Percentiles rank a stretch among this genome's conserved stretches.
Conservation (phyloP, 225 moss, liverwort and hornwort species). For the Antitrichia curtipendula region DNA sequence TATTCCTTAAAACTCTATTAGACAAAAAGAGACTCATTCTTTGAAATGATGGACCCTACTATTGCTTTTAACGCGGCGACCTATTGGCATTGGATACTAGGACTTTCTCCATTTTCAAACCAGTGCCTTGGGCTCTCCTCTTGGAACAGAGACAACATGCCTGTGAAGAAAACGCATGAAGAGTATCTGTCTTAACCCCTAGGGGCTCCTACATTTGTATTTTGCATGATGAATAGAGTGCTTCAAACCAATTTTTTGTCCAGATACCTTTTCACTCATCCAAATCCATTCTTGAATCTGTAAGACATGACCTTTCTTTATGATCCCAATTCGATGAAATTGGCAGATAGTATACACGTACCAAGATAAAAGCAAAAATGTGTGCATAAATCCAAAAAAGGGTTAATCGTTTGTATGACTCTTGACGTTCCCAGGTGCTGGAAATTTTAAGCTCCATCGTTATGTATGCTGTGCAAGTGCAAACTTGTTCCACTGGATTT, state of each 20-base stretch:
- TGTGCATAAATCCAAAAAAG: no score
- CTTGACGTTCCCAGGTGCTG: neutral
- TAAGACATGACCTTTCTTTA: neutral
- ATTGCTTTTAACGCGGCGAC: no score
- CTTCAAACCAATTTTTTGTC: neutral
- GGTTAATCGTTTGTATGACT: neutral
- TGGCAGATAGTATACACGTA: neutral
- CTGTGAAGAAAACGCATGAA: neutral
- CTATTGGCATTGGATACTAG: neutral
- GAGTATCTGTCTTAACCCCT: neutral
- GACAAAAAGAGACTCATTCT: neutral
- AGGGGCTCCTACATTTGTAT: neutral
- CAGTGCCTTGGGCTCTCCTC: neutral
- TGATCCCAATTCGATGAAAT: neutral
- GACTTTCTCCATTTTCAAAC: neutral
- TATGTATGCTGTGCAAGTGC: neutral
- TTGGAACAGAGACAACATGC: neutral
- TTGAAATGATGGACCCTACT: neutral
- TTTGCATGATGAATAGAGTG: neutral
- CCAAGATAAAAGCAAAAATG: neutral
- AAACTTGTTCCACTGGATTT: neutral
- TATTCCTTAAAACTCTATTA: neutral
- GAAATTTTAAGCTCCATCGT: neutral
- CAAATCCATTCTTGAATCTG: neutral
- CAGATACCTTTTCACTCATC: no score